These are phyloP conservation scores for Rhytidhysteron rufulum DNA, from an alignment of 2,329 filamentous ascomycete species.

Conservation along the genomic window DNA sequence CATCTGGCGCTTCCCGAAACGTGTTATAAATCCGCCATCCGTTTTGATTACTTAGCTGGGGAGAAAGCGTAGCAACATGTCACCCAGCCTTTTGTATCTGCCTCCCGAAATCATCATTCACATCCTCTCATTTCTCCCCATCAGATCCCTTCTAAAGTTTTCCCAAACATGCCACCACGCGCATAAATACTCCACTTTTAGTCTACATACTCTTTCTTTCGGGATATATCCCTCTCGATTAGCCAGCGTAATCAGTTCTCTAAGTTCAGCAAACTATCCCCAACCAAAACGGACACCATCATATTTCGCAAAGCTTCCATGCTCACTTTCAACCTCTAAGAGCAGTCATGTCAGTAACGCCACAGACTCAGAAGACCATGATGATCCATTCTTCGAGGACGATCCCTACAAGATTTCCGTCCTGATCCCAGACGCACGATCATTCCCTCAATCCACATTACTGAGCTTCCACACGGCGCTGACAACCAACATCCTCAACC, in stretches of 20 bases:
- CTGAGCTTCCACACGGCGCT: slow-evolving; percentile 27
- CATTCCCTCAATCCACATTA: slow-evolving; percentile 17
- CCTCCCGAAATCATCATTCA: slow-evolving; percentile 32
- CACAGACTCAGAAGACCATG: slow-evolving; percentile 4
- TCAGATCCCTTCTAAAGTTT: slow-evolving; percentile 30
- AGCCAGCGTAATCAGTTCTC: slow-evolving; percentile 68
- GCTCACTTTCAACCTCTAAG: not conserved
- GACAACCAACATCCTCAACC: slow-evolving; percentile 17
- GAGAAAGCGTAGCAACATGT: slow-evolving; percentile 1
- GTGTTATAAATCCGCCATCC: no score
- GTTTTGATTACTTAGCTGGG: no score
- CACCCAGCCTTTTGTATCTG: slow-evolving; percentile 15
- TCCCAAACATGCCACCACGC: slow-evolving; percentile 25
- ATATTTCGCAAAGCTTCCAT: slow-evolving; percentile 3
- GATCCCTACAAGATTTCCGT: slow-evolving; percentile 16
- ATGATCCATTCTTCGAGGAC: not conserved
- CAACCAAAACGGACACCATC: slow-evolving; percentile 5
- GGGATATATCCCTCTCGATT: slow-evolving; percentile 71
- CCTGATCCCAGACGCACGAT: slow-evolving; percentile 17
- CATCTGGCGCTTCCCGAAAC: no score
- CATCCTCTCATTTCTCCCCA: slow-evolving; percentile 28
- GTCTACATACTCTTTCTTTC: slow-evolving; percentile 66
- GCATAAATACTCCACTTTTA: slow-evolving; percentile 25
- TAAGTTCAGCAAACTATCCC: slow-evolving; percentile 19
- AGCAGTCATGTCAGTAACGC: not conserved